These are phyloP conservation scores for Paramecium sexaurelia DNA, from an alignment of 73 alveolate species.

Conservation along the genomic window DNA sequence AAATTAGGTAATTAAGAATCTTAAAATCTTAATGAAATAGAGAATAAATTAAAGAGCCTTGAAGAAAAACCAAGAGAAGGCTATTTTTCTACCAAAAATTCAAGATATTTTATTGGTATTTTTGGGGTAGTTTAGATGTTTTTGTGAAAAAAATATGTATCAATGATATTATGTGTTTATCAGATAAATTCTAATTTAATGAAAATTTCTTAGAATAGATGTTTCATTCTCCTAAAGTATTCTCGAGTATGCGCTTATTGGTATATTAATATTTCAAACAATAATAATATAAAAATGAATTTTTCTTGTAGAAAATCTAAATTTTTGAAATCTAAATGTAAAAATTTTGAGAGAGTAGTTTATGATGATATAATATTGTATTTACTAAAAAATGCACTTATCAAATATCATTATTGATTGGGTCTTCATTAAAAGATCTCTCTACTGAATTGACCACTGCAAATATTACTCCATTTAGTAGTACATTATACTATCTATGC, in stretches of 20 bases:
- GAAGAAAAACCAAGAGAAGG: not conserved
- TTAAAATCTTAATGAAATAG: not conserved
- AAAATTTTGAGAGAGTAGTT: not conserved
- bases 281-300: no score
- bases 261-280: no score
- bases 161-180: not conserved
- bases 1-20: not conserved
- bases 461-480: not conserved
- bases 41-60: not conserved
- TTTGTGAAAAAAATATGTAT: not conserved
- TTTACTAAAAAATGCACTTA: not conserved
- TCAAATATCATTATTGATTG: not conserved
- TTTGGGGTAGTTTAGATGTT: not conserved
- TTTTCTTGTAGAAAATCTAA: not conserved
- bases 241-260: no score
- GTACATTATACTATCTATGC: slow-evolving; percentile 16
- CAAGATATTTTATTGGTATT: not conserved
- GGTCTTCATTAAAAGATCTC: not conserved
- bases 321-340: not conserved
- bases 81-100: not conserved
- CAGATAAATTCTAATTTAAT: not conserved
- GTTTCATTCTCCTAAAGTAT: no score
- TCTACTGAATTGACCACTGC: slow-evolving; percentile 28
- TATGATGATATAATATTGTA: not conserved
- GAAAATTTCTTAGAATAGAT: no score